Evolutionary conservation across 768 basidiomycete species (phyloP).

Genomic region (Hydnomerulius pinastri): DNA sequence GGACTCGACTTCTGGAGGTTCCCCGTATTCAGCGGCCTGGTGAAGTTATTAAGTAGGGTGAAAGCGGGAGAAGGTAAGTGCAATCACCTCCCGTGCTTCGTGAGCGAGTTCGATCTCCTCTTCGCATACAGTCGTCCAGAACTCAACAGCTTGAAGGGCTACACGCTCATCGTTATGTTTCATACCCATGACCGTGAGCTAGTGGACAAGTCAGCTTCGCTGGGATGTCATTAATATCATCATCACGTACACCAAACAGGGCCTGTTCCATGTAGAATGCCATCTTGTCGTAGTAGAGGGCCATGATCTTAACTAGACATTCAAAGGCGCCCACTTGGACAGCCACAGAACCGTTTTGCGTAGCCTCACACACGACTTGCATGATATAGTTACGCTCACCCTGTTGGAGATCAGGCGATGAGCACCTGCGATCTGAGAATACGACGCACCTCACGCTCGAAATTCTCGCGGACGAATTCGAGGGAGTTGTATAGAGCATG

Average conservation of each 20-base stretch:
- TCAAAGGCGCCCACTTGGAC: conserved; percentile 98
- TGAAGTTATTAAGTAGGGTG: conserved; percentile 11
- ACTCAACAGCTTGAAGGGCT: conserved; percentile 95
- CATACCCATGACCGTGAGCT: conserved; percentile 99
- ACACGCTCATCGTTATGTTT: conserved; percentile 89
- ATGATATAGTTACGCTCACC: conserved; percentile 99
- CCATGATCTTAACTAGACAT: conserved; percentile 95
- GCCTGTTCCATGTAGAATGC: conserved; percentile 99
- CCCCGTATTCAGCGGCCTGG: conserved; percentile 88
- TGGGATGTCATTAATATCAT: conserved; percentile 4
- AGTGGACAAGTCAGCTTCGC: conserved; percentile 17
- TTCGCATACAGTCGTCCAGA: conserved; percentile 99
- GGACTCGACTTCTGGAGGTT: conserved; percentile 81
- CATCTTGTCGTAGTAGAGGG: conserved; percentile 99
- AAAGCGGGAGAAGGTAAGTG: neutral
- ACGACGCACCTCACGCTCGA: conserved; percentile 85
- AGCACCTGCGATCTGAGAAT: neutral
- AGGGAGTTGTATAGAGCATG: conserved; percentile 93
- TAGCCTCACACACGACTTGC: conserved; percentile 99
- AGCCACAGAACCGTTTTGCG: conserved; percentile 73
- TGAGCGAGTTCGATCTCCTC: conserved; percentile 92
- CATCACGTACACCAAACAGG: conserved; percentile 81
- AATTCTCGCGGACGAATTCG: conserved; percentile 97
- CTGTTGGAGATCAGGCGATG: conserved; percentile 41
- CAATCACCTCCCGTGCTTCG: conserved; percentile 84